Percentiles rank a stretch among this genome's conserved stretches.
Conservation (phyloP, 768 basidiomycete species). For the Crucibulum laeve region DNA sequence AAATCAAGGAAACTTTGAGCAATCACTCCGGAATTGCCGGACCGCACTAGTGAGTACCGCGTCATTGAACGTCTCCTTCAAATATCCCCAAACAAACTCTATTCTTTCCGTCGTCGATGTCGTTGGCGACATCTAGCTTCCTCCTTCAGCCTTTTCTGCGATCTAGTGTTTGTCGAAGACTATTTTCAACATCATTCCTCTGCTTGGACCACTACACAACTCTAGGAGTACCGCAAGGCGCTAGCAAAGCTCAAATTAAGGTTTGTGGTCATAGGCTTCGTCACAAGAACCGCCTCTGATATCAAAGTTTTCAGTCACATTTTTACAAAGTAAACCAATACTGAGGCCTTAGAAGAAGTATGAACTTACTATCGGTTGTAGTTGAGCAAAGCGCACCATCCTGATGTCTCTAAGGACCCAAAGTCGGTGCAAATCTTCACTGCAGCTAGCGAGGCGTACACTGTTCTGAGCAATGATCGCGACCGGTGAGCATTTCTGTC, state of each 20-base stretch:
- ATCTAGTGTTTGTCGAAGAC: neutral
- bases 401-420: slow-evolving; percentile 41
- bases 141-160: neutral
- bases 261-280: slow-evolving; percentile 13
- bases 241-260: slow-evolving; percentile 40
- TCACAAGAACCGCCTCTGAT: neutral
- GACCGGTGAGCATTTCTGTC: slow-evolving; percentile 25
- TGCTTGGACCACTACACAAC: slow-evolving; percentile 32
- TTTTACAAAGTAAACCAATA: slow-evolving; percentile 31
- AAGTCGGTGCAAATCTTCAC: slow-evolving; percentile 32
- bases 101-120: neutral
- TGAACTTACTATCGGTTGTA: slow-evolving; percentile 8
- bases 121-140: too few relatives aligned
- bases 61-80: neutral
- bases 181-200: slow-evolving; percentile 19
- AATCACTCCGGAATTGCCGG: too few relatives aligned
- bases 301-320: slow-evolving; percentile 23
- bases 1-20: too few relatives aligned
- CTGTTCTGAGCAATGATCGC: slow-evolving; percentile 38
- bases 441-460: slow-evolving; percentile 39
- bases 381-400: slow-evolving; percentile 46
- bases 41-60: neutral
- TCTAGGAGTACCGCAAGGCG: slow-evolving; percentile 30
- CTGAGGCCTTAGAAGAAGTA: neutral
- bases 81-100: neutral